These are phyloP conservation scores for Narthecium ossifragum DNA, from an alignment of 106 monocot genomes.

Conservation along the genomic window DNA sequence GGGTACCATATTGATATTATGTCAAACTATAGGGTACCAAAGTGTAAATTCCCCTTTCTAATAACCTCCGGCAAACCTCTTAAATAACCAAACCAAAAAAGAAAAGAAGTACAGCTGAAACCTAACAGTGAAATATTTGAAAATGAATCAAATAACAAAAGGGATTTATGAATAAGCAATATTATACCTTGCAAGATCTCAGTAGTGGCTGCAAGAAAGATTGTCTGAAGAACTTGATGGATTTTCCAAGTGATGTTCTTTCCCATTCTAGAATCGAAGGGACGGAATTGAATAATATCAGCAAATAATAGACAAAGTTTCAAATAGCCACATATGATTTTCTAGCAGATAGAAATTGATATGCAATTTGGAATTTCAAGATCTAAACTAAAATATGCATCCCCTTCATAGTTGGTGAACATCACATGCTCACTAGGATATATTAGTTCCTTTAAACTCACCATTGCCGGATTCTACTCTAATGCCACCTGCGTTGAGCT, in stretches of 20 bases:
- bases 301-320: neutral
- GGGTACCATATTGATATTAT: no score
- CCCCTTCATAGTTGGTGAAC: no score
- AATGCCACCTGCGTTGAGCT: conserved; percentile 43
- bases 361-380: neutral
- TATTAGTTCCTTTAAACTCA: conserved; percentile 4
- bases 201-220: conserved; percentile 54
- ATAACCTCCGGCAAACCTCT: no score
- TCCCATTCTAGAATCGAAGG: conserved; percentile 45
- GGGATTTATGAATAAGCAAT: no score
- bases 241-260: no score
- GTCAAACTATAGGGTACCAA: no score
- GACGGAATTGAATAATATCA: neutral
- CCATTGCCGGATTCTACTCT: conserved; percentile 37
- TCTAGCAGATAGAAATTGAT: neutral
- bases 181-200: conserved; percentile 50
- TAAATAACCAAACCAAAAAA: no score
- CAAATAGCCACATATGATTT: neutral
- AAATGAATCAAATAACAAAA: neutral
- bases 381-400: neutral
- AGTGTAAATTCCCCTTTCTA: no score
- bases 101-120: no score
- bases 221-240: conserved; percentile 61
- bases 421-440: neutral
- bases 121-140: neutral